phyloP scores from a whole-genome alignment of 2,329 filamentous ascomycete species.

The Fusarium marasasianum region DNA sequence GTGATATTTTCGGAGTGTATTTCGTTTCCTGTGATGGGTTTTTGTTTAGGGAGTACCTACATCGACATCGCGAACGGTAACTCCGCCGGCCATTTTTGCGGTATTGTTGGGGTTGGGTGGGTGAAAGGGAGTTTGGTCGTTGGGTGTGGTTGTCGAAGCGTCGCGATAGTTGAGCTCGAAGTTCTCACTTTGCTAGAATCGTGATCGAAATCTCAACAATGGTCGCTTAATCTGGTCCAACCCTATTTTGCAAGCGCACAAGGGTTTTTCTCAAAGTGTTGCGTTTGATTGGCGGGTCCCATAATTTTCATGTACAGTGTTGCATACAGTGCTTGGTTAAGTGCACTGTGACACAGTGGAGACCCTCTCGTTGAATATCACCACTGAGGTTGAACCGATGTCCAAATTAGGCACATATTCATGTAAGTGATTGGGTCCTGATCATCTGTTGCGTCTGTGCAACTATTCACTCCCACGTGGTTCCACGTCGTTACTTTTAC shows the following conservation, averaged over 20 bases:
- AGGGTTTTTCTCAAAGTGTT: background rate
- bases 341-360: slow-evolving; percentile 8
- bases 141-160: slow-evolving; percentile 46
- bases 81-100: slow-evolving; percentile 81
- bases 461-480: background rate
- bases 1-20: background rate
- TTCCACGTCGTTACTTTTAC: background rate
- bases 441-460: background rate
- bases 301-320: slow-evolving; percentile 18
- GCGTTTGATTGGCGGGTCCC: slow-evolving; percentile 16
- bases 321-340: rapidly evolving
- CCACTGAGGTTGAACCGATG: background rate
- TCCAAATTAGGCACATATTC: slow-evolving; percentile 18
- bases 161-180: slow-evolving; percentile 37
- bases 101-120: slow-evolving; percentile 51
- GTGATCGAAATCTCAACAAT: slow-evolving; percentile 47
- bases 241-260: slow-evolving; percentile 43
- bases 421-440: slow-evolving; percentile 9
- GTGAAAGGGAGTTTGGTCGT: slow-evolving; percentile 40
- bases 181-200: slow-evolving; percentile 10
- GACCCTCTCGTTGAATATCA: background rate
- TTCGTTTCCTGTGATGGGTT: slow-evolving; percentile 13
- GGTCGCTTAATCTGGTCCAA: slow-evolving; percentile 57
- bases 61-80: slow-evolving; percentile 87
- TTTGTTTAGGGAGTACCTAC: slow-evolving; percentile 62